These are phyloP conservation scores for Pseudopyricularia cyperi DNA, from an alignment of 2,329 filamentous ascomycete genomes.

Conservation along the genomic window DNA sequence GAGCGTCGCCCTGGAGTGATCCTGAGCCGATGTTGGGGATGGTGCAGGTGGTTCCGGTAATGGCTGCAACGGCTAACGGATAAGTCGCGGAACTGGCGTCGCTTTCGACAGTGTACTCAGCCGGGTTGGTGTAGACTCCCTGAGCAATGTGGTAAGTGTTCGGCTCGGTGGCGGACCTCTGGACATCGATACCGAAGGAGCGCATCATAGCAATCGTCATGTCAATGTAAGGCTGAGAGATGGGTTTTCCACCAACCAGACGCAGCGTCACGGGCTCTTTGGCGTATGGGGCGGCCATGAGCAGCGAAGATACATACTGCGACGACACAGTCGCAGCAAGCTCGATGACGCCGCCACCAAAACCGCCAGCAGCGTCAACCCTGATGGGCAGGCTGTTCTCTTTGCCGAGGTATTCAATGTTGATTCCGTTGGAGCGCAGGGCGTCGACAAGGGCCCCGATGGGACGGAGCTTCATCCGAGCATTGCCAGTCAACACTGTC, in stretches of 20 bases:
- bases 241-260: conserved; percentile 90
- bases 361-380: conserved; percentile 69
- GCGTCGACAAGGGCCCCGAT: conserved; percentile 91
- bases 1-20: conserved; percentile 88
- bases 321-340: conserved; percentile 92
- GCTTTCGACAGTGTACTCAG: conserved; percentile 84
- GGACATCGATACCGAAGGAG: conserved; percentile 73
- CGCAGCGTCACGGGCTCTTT: conserved; percentile 85
- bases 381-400: conserved; percentile 73
- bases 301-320: conserved; percentile 94
- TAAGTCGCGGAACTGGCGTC: conserved; percentile 98
- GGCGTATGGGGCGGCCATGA: conserved; percentile 95
- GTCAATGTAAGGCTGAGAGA: conserved; percentile 94
- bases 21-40: conserved; percentile 89
- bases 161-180: conserved; percentile 61
- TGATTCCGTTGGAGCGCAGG: conserved; percentile 73
- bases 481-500: conserved; percentile 83
- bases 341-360: conserved; percentile 78
- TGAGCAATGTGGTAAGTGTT: conserved; percentile 92
- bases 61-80: conserved; percentile 83
- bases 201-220: conserved; percentile 99
- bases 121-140: conserved; percentile 69
- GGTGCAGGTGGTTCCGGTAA: conserved; percentile 90
- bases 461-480: conserved; percentile 89
- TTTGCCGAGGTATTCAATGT: conserved; percentile 73